phyloP scores from a whole-genome alignment of 2,329 filamentous ascomycete genomes.

The Diaporthe citri region DNA sequence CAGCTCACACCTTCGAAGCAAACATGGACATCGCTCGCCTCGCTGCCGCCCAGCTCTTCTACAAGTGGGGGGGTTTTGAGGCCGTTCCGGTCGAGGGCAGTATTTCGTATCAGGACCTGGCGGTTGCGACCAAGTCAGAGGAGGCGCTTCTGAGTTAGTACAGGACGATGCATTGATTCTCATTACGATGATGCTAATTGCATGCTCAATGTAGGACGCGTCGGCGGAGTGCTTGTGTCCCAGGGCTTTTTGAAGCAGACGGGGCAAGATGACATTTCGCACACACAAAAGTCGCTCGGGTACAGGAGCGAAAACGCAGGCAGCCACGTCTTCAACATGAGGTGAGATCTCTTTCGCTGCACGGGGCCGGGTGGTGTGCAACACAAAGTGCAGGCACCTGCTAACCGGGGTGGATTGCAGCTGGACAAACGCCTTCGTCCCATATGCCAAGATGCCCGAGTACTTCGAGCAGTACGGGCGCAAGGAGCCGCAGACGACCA shows the following conservation, averaged over 20 bases:
- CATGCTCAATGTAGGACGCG: not conserved
- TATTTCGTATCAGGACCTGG: constrained; percentile 43
- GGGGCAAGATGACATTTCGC: not conserved
- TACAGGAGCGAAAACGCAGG: constrained; percentile 6
- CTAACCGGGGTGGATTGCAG: constrained; percentile 40
- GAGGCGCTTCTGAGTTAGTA: constrained; percentile 20
- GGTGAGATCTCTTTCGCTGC: not conserved
- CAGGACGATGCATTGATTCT: not conserved
- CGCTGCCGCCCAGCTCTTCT: constrained; percentile 43
- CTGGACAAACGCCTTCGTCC: constrained; percentile 43
- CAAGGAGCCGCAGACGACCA: constrained; percentile 44
- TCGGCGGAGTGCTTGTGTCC: constrained; percentile 18
- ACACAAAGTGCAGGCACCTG: constrained; percentile 11
- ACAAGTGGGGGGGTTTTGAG: constrained; percentile 45
- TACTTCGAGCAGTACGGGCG: constrained; percentile 47
- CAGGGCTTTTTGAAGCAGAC: constrained; percentile 17
- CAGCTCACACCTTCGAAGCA: constrained; percentile 11
- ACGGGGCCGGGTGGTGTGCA: not conserved
- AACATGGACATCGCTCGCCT: constrained; percentile 38
- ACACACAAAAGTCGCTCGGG: constrained; percentile 8
- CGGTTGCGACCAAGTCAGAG: constrained; percentile 38
- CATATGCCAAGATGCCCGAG: constrained; percentile 37
- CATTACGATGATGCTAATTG: not conserved
- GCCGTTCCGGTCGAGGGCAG: constrained; percentile 40
- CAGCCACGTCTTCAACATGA: constrained; percentile 15